Evolutionary conservation across 495 filamentous ascomycete genomes (phyloP), one percentile per base, ranked within the genome.

Genomic region (Tuber indicum): DNA sequence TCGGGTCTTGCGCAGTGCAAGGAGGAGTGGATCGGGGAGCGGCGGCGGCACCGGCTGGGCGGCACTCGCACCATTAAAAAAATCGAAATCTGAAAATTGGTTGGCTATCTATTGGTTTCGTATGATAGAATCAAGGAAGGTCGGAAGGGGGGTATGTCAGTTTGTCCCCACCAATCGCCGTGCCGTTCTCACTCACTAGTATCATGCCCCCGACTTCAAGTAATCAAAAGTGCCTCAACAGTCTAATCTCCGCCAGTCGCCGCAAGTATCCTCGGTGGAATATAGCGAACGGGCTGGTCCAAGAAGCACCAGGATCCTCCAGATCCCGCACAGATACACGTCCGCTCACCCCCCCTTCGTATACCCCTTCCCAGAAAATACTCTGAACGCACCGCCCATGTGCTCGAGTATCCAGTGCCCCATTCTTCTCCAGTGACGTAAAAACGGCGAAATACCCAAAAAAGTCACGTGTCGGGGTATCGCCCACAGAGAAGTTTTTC

Each of bases 241-340:
- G 87, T 7, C n/a, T 14, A 32, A 21, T 52, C 47, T n/a, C 17
- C 21, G 19, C n/a, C 19, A 52, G 21, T 52, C 47, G 23, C 47
- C 19, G 21, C 21, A 23, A 49, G 47, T 26, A n/a, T 9, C 52
- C 52, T 1, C 9, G n/a, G 52, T 4, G 32, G 8, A 62, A 32
- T 62, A 14, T 32, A 62, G 12, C 52, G 9, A 14, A 26, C 52
- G 88, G 88, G 78, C 90, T 91, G 84, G 90, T 91, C 90, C 91
- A 92, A 86, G 92, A 91, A 72, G 88, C 86, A 47, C 89, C 84
- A 8, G 84, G 84, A 78, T 88, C 84, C 71, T 91, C 88, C 8
- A 90, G 89, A 80, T 91, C 90, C 39, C 89, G 86, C 21, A 92
- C 88, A 6, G 86, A 88, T 79, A 92, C 91, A 82, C 92, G 90